These are phyloP conservation scores for Penicillium polonicum DNA, from an alignment of 2,329 filamentous ascomycete species.

Conservation along the genomic window DNA sequence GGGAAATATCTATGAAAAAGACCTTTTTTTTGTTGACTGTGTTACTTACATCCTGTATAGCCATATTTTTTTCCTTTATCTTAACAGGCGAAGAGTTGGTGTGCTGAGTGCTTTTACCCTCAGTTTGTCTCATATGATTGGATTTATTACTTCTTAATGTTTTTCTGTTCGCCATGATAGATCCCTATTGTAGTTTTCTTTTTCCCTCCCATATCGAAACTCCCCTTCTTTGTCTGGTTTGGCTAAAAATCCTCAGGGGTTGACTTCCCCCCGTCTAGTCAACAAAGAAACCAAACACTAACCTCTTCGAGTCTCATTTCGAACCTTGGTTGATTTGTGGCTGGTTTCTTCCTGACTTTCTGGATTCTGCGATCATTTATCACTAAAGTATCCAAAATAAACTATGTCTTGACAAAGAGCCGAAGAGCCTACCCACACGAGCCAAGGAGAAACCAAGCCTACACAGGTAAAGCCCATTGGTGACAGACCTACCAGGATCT, in stretches of 20 bases:
- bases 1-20: constrained; percentile 29
- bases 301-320: background rate
- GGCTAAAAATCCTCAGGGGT: background rate
- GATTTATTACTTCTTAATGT: constrained; percentile 17
- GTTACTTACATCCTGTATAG: constrained; percentile 41
- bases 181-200: background rate
- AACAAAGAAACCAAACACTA: constrained; percentile 1
- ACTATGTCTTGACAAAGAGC: background rate
- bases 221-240: background rate
- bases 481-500: background rate
- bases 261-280: background rate
- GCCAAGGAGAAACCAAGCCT: background rate
- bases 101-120: constrained; percentile 28
- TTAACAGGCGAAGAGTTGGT: constrained; percentile 37
- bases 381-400: too few species aligned
- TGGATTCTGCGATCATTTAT: background rate
- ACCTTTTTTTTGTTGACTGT: constrained; percentile 35
- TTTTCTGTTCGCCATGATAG: background rate
- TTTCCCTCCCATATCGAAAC: too few species aligned
- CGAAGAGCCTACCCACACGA: background rate
- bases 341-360: background rate
- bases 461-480: background rate
- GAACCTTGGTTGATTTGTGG: background rate
- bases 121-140: constrained; percentile 27
- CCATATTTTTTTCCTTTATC: constrained; percentile 36